A percentile compares a stretch with the other conserved stretches of the same genome.
These are phyloP conservation scores for Fusarium phyllophilum DNA, from an alignment of 2,329 filamentous ascomycete genomes.

Conservation along the genomic window DNA sequence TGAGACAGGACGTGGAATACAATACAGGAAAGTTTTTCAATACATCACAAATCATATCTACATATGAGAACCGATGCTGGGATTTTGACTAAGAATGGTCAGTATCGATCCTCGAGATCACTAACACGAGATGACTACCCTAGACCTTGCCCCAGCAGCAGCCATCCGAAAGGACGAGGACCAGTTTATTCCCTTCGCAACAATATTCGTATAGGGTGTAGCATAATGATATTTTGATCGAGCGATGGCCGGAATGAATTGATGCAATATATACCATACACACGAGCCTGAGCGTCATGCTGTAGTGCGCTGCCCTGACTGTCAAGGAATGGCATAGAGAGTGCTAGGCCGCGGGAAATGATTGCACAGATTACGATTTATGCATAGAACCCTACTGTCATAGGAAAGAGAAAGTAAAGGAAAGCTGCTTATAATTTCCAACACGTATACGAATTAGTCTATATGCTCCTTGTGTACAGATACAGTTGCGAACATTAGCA, in stretches of 20 bases:
- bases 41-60: background rate
- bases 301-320: background rate
- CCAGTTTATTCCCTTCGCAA: background rate
- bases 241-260: background rate
- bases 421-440: background rate
- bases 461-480: background rate
- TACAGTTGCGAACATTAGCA: background rate
- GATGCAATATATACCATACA: background rate
- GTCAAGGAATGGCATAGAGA: background rate
- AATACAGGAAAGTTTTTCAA: background rate
- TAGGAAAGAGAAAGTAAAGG: background rate
- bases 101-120: background rate
- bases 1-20: too few relatives aligned
- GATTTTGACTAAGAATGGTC: background rate
- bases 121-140: background rate
- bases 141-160: background rate
- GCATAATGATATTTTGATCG: too few relatives aligned
- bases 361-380: conserved; percentile 6
- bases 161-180: background rate
- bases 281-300: background rate
- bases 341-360: background rate
- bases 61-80: background rate
- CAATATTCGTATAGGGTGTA: background rate
- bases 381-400: background rate
- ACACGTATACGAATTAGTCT: background rate